A percentile compares a stretch with the other conserved stretches of the same genome.
Conservation (phyloP, 805 yeast species). For the Starmerella geochares region DNA sequence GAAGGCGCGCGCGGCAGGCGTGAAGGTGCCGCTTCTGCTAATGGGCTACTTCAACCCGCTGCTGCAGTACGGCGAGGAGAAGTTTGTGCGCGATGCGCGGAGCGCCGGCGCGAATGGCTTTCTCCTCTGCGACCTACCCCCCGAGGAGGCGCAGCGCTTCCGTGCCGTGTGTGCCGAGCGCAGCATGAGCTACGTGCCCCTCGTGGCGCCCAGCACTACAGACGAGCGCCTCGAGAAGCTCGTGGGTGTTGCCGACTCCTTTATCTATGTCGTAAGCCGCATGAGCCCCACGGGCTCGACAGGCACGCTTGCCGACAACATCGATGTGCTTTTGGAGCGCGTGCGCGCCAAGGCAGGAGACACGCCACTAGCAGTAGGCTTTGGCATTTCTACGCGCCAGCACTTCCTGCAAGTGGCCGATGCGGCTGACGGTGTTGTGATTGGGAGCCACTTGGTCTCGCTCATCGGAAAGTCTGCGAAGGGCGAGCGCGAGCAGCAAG, state of each 20-base stretch:
- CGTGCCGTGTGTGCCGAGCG: conserved; percentile 57
- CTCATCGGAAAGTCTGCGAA: conserved; percentile 52
- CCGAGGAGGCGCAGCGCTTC: conserved; percentile 89
- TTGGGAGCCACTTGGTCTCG: conserved; percentile 77
- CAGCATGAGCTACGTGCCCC: conserved; percentile 78
- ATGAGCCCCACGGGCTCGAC: conserved; percentile 97
- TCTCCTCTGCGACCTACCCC: conserved; percentile 91
- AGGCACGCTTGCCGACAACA: conserved; percentile 49
- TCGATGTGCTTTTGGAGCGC: conserved; percentile 58
- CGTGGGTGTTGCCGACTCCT: conserved; percentile 83
- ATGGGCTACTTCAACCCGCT: conserved; percentile 99
- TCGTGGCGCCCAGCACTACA: conserved; percentile 94
- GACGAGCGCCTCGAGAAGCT: conserved; percentile 73
- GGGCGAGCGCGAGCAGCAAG: conserved; percentile 46
- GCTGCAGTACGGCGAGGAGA: conserved; percentile 76
- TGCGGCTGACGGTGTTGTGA: conserved; percentile 88
- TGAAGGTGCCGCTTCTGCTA: conserved; percentile 75
- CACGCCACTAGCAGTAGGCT: conserved; percentile 87
- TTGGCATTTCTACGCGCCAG: conserved; percentile 90
- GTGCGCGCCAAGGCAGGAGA: conserved; percentile 66
- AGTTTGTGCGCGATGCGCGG: conserved; percentile 66
- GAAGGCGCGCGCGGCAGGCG: conserved; percentile 71
- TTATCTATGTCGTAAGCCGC: conserved; percentile 89
- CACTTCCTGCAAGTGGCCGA: conserved; percentile 73
- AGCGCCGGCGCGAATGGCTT: conserved; percentile 91